phyloP scores from a whole-genome alignment of 176 grass and related monocot species.

The Tillandsia fasciculata region DNA sequence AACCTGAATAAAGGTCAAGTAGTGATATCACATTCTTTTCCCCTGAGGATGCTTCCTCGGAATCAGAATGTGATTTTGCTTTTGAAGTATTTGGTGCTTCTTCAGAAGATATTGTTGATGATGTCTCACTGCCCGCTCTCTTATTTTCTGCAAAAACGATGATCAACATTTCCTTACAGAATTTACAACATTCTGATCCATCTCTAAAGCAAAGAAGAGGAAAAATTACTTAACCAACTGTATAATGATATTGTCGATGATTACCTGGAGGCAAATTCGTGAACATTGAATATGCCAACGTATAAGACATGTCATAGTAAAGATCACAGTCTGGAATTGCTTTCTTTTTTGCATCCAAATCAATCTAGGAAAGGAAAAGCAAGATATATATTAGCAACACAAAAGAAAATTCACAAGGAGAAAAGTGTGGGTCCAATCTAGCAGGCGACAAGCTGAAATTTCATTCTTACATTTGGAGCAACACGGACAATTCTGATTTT shows the following conservation, averaged over 20 bases:
- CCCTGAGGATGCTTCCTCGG: slow-evolving; percentile 8
- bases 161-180: background rate
- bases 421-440: background rate
- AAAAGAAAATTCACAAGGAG: background rate
- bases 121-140: slow-evolving; percentile 23
- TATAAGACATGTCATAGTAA: slow-evolving; percentile 85
- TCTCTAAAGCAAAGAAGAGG: background rate
- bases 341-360: slow-evolving; percentile 30
- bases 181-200: background rate
- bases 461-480: slow-evolving; percentile 61
- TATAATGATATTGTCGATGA: background rate
- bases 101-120: slow-evolving; percentile 54
- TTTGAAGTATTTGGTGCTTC: slow-evolving; percentile 11
- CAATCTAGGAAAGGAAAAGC: slow-evolving; percentile 26
- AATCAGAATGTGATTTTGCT: slow-evolving; percentile 20
- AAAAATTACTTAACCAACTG: background rate
- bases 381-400: background rate
- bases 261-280: slow-evolving; percentile 57
- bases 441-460: background rate
- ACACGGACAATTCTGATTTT: slow-evolving; percentile 51
- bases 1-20: slow-evolving; percentile 84
- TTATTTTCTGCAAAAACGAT: slow-evolving; percentile 27
- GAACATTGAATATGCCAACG: slow-evolving; percentile 67
- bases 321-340: slow-evolving; percentile 36
- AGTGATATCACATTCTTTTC: slow-evolving; percentile 29